Evolutionary conservation across 1,284 basidiomycete species (phyloP), one percentile per base, ranked within the genome.

Genomic region (Tilletia indica): DNA sequence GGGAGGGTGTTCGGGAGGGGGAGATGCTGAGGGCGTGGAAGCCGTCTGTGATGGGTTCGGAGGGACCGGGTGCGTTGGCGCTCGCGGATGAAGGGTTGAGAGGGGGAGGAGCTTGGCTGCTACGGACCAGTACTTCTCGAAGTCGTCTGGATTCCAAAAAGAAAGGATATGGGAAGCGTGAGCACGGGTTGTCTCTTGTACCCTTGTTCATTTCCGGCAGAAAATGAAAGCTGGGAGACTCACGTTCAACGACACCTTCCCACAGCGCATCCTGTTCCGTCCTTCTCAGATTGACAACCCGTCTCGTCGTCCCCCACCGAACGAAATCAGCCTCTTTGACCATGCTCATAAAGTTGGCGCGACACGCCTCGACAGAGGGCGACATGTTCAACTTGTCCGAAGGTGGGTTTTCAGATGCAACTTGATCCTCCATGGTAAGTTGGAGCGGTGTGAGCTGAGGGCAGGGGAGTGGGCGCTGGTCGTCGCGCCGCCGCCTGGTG

Each of bases 81-180:
- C 31, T 36, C 16, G 51, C 19, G 48, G 68, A 56, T 21, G 68
- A 34, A 21, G 38, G 34, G 6, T 38, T 70, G 31, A 51, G 14
- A 42, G 61, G 74, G 88, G 87, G 1, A 88, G 77, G 3, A 98
- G 88, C 82, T 95, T 94, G 11, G 91, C 89, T 1, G 93, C 93
- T 76, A 97, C 92, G 54, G 92, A 89, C 90, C 93, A 94, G 82
- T 93, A 97, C 74, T 94, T 90, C 77, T 97, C 94, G 82, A 95
- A 97, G 84, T 96, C 94, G 85, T 95, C 94, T 93, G 77, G 25
- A 31, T 58, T 54, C 51, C 12, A 54, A 31, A 80, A 47, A 77
- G 12, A 31, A 31, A 31, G 25, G 25, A 31, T 31, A 31, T 31
- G 25, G 25, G 25, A 31, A 31, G 25, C 25, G n/a, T 1, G 11